phyloP scores from a whole-genome alignment of 495 filamentous ascomycete species.

The Penicillium cataractarum region DNA sequence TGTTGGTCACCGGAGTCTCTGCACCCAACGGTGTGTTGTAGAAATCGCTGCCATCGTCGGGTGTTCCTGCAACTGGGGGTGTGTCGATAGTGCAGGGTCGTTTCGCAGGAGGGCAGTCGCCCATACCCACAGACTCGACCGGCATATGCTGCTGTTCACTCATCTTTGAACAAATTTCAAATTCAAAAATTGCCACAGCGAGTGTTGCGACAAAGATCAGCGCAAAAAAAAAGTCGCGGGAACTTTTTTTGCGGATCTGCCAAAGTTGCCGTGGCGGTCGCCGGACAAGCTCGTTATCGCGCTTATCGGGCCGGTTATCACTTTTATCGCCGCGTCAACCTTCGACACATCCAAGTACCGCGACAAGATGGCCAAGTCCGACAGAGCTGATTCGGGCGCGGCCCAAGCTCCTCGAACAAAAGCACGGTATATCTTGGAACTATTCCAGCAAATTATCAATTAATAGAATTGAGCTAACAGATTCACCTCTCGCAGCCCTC shows the following conservation, averaged over 20 bases:
- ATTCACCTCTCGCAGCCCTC: slow-evolving; percentile 36
- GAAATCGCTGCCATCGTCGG: slow-evolving; percentile 48
- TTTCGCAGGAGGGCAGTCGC: slow-evolving; percentile 30
- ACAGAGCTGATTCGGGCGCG: not conserved
- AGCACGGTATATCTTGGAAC: slow-evolving; percentile 31
- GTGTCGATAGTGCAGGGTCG: slow-evolving; percentile 35
- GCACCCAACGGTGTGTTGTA: slow-evolving; percentile 43
- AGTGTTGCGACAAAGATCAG: not conserved
- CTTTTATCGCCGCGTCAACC: slow-evolving; percentile 24
- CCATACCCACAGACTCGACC: slow-evolving; percentile 15
- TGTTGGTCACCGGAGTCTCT: slow-evolving; percentile 28
- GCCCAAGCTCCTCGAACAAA: slow-evolving; percentile 24
- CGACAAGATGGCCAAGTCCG: slow-evolving; percentile 7
- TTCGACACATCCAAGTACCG: not conserved
- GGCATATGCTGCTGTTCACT: slow-evolving; percentile 39
- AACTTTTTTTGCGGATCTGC: slow-evolving; percentile 43
- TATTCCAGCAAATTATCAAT: not conserved
- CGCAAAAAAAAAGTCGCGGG: slow-evolving; percentile 31
- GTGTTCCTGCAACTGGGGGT: slow-evolving; percentile 40
- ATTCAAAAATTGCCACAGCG: slow-evolving; percentile 4
- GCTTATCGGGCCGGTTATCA: slow-evolving; percentile 29
- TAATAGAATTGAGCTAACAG: slow-evolving; percentile 9
- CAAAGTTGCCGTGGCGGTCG: slow-evolving; percentile 37
- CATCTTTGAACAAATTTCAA: slow-evolving; percentile 37
- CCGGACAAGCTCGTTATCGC: slow-evolving; percentile 23